Evolutionary conservation across 1,139 yeast species (phyloP), one percentile per base, ranked within the genome.

Genomic region (Yamadazyma taylorii): DNA sequence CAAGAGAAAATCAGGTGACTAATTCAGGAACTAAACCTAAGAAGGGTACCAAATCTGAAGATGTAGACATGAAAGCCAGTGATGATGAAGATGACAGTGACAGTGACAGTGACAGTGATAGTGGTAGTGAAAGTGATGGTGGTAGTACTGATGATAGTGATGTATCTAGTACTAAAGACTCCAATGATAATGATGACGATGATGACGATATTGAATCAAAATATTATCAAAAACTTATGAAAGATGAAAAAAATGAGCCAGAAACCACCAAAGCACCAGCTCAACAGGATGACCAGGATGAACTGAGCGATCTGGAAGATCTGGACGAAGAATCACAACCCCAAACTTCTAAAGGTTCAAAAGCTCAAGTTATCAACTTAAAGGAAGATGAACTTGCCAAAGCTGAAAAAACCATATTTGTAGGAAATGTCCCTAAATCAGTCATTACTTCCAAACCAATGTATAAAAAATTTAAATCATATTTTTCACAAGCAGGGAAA

Each of bases 371-470:
- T 2, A 55, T 76, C 32, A 78, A 76, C 52, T 58, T 81, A 37
- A 83, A 82, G 51, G 86, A 81, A 45, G 60, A 62, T 9, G 96
- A 89, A 57, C 68, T 88, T 38, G 86, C 78, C 50, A 87, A 89
- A 60, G 95, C 96, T 2, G 92, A 87, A 51, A 75, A 84, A 51
- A 92, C 98, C 0, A 69, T 90, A 1, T 94, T 94, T 56, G 83
- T 94, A 10, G 97, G 97, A 33, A 94, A 94, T 59, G 78, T 92
- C 16, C 78, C 87, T 14, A 66, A 80, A 24, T 54, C 68, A 2
- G 89, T 81, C 3, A 77, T 89, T 40, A 74, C 84, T 1, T 76
- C 80, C 32, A 89, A 87, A 58, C 60, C 68, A 35, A 60, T 68
- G 17, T 78, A 78, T 51, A 85, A 81, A 54, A 61, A 68, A 41